Percentiles rank a stretch among this genome's conserved stretches.
Conservation (phyloP, 2,329 filamentous ascomycete species). For the Bipolaris bicolor region DNA sequence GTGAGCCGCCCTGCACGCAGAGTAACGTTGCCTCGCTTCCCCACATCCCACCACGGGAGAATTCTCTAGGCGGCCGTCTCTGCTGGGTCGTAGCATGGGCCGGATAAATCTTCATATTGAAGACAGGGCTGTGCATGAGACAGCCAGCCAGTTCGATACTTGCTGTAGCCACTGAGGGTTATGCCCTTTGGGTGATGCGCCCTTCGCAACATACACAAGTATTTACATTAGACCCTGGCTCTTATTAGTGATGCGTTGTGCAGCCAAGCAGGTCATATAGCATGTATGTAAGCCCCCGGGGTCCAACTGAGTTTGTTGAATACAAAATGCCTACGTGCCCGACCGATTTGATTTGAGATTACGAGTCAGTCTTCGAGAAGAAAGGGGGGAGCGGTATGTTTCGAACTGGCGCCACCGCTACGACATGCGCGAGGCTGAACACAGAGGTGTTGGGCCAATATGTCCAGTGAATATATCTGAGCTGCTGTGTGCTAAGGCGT, state of each 20-base stretch:
- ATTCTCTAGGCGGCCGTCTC: not conserved
- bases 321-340: not conserved
- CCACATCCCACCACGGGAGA: conserved; percentile 12
- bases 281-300: no score
- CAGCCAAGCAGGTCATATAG: no score
- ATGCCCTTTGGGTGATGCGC: not conserved
- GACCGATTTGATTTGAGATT: no score
- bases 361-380: not conserved
- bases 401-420: not conserved
- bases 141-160: conserved; percentile 1
- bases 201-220: no score
- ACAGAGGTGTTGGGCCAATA: not conserved
- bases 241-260: conserved; percentile 1
- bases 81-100: conserved; percentile 10
- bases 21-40: conserved; percentile 10
- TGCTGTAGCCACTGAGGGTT: not conserved
- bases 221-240: conserved; percentile 1
- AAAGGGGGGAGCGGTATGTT: not conserved
- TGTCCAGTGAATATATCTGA: not conserved
- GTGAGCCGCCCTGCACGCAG: conserved; percentile 2
- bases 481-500: not conserved
- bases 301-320: no score
- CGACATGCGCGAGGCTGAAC: not conserved
- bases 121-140: conserved; percentile 10
- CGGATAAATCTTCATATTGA: conserved; percentile 12